Conservation (phyloP, 1,284 basidiomycete species). For the Spongiforma sp. region DNA sequence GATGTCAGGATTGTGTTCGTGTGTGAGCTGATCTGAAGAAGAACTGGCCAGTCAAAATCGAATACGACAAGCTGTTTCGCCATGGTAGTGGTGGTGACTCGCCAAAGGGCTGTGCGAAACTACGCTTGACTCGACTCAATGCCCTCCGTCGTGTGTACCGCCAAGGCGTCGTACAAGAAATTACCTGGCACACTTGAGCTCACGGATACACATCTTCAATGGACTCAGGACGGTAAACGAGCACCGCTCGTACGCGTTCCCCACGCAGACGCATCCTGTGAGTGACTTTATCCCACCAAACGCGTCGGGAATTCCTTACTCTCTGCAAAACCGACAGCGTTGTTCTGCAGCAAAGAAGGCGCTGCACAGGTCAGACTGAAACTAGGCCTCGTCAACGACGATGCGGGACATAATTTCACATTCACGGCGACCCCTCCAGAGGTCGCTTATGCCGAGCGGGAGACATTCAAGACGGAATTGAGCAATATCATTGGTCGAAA, state of each 20-base stretch:
- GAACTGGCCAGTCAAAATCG: too few species aligned
- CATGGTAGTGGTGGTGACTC: too few species aligned
- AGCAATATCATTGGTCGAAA: conserved; percentile 77
- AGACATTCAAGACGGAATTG: conserved; percentile 79
- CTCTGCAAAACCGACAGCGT: conserved; percentile 46
- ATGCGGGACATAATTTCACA: conserved; percentile 78
- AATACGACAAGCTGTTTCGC: too few species aligned
- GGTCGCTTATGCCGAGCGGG: conserved; percentile 67
- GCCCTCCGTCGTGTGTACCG: conserved; percentile 62
- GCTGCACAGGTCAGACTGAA: conserved; percentile 78
- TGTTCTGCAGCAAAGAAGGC: conserved; percentile 85
- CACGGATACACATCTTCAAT: conserved; percentile 68
- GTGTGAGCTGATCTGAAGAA: too few species aligned
- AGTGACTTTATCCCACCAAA: conserved; percentile 31
- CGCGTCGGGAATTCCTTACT: not conserved
- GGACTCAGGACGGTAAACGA: conserved; percentile 72
- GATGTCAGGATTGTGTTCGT: too few species aligned
- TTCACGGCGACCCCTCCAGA: conserved; percentile 67
- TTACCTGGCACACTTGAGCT: conserved; percentile 71
- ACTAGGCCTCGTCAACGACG: conserved; percentile 66
- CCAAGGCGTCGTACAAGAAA: conserved; percentile 84
- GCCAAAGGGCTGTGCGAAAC: not conserved
- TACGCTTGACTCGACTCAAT: conserved; percentile 31
- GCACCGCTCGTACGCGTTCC: conserved; percentile 64
- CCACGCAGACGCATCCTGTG: conserved; percentile 64